These are phyloP conservation scores for Tubosaeta sp. DNA, from an alignment of 768 basidiomycete species.

Conservation along the genomic window DNA sequence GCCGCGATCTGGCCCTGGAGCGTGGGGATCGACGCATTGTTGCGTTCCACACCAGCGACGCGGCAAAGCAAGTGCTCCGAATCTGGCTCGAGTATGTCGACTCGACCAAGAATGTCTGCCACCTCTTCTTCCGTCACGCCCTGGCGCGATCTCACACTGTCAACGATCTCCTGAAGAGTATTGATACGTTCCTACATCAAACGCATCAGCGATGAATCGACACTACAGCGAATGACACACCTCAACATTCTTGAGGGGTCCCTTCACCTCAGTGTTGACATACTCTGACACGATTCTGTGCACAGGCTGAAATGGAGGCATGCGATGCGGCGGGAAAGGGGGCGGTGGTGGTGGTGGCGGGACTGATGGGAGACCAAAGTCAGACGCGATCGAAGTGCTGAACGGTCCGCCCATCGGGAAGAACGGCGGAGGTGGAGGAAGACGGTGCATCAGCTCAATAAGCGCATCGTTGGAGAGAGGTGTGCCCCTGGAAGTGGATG, in stretches of 20 bases:
- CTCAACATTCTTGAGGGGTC: conserved; percentile 20
- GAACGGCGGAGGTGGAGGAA: conserved; percentile 15
- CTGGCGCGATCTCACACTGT: conserved; percentile 23
- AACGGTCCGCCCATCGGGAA: conserved; percentile 19
- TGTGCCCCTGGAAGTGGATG: conserved; percentile 7
- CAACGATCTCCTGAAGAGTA: conserved; percentile 17
- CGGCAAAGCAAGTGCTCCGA: conserved; percentile 28
- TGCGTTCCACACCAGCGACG: conserved; percentile 26
- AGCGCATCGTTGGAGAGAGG: conserved; percentile 9
- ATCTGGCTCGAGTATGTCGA: conserved; percentile 37
- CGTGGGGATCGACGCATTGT: conserved; percentile 27
- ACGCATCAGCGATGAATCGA: not conserved
- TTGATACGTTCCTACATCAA: conserved; percentile 22
- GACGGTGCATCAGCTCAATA: conserved; percentile 15
- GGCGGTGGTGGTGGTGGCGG: conserved; percentile 7
- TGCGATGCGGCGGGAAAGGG: conserved; percentile 3
- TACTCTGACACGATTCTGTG: conserved; percentile 17
- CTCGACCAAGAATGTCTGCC: conserved; percentile 31
- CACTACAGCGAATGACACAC: conserved; percentile 1
- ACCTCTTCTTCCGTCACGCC: conserved; percentile 27
- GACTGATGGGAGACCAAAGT: conserved; percentile 16
- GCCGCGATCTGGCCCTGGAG: conserved; percentile 22
- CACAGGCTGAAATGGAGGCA: conserved; percentile 12
- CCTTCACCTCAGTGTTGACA: conserved; percentile 20
- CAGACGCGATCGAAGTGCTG: conserved; percentile 14